Evolutionary conservation across 495 filamentous ascomycete species (phyloP), one percentile per base, ranked within the genome.

Genomic region (Barbatosphaeria neglecta): DNA sequence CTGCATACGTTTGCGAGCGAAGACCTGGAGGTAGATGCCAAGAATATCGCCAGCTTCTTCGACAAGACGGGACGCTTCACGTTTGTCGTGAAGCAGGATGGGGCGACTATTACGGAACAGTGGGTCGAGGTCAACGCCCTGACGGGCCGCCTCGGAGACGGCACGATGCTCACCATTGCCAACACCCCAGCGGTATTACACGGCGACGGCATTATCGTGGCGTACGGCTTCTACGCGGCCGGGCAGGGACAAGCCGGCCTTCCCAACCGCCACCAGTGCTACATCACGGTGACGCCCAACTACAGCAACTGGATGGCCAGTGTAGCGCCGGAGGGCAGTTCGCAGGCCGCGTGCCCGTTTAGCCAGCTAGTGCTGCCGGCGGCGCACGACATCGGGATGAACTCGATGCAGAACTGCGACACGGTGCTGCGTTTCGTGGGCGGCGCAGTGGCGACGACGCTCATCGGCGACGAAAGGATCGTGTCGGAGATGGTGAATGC

Each of bases 351-450:
- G 11, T 60, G 66, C 16, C 68, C 67, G 1, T 75, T 76, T 55
- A 45, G 52, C 9, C 61, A 62, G 19, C 61, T 76, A 38, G 69
- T 75, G 13, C 65, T 77, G 1, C 67, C 75, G 1, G 49, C 62
- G 0, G 56, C 62, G 1, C 74, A 78, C 50, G 73, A 77, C 43
- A 63, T 67, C 19, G 73, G 75, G 10, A 76, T 78, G 71, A 77
- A 78, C 55, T 74, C 62, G 57, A 71, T 76, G 69, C 53, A 64
- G 40, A 68, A 50, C 49, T 53, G 59, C 38, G 48, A 62, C 6
- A 61, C 60, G 0, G 49, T 77, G 15, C 52, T 75, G 13, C 28
- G 56, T n/a, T 53, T 59, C 11, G 53, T 63, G 4, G 61, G 63
- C 33, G 63, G 55, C 23, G 68, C 63, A 22, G 55, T 71, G 11